A percentile compares a stretch with the other conserved stretches of the same genome.
Evolutionary conservation across 1,284 basidiomycete species (phyloP).

Genomic region (Irpex sp.): DNA sequence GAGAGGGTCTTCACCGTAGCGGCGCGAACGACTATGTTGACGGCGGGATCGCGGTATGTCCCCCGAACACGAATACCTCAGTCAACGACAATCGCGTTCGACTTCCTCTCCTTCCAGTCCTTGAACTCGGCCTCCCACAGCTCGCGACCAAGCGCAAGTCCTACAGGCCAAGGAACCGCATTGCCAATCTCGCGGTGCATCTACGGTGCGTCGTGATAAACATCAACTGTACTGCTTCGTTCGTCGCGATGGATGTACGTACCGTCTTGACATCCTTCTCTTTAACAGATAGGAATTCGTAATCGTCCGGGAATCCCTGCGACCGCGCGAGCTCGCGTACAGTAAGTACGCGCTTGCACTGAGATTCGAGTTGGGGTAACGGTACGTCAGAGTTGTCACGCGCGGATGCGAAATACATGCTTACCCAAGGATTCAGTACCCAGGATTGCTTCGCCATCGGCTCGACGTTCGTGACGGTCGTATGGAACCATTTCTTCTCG

Average conservation of each 20-base stretch:
- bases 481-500: slow-evolving; percentile 51
- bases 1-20: background rate
- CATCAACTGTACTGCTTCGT: too few relatives aligned
- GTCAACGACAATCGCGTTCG: slow-evolving; percentile 29
- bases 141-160: slow-evolving; percentile 58
- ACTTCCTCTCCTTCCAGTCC: slow-evolving; percentile 40
- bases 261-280: slow-evolving; percentile 54
- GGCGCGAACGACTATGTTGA: background rate
- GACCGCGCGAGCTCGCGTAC: slow-evolving; percentile 72
- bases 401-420: background rate
- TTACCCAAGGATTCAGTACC: slow-evolving; percentile 63
- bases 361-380: background rate
- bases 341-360: slow-evolving; percentile 65
- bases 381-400: background rate
- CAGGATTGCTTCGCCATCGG: slow-evolving; percentile 71
- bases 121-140: slow-evolving; percentile 47
- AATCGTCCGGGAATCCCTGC: slow-evolving; percentile 74
- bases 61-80: background rate
- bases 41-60: background rate
- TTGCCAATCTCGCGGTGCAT: slow-evolving; percentile 79
- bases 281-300: slow-evolving; percentile 51
- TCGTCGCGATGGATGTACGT: slow-evolving; percentile 21
- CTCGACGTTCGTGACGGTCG: slow-evolving; percentile 69
- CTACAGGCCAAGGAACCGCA: slow-evolving; percentile 64
- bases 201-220: slow-evolving; percentile 29